Conservation (phyloP, 2,329 filamentous ascomycete genomes). For the Sarocladiaceae sp. region DNA sequence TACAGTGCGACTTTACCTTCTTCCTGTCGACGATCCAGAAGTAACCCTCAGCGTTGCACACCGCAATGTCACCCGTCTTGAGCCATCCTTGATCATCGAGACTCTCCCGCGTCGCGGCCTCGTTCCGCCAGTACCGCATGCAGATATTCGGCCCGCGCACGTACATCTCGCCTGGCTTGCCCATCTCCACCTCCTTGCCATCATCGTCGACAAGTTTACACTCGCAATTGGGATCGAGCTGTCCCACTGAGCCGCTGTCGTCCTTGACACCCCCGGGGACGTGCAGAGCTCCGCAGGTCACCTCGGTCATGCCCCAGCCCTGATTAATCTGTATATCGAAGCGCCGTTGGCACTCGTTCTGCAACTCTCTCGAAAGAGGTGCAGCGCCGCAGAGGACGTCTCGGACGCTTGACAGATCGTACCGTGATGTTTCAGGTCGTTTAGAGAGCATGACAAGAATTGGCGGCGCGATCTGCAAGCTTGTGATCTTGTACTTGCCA, state of each 20-base stretch:
- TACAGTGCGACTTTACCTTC: slow-evolving; percentile 32
- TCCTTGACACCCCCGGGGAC: slow-evolving; percentile 30
- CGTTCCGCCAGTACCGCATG: slow-evolving; percentile 53
- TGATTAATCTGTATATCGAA: slow-evolving; percentile 37
- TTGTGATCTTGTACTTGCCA: slow-evolving; percentile 45
- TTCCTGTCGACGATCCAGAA: slow-evolving; percentile 44
- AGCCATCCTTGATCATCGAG: slow-evolving; percentile 49
- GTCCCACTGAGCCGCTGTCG: slow-evolving; percentile 42
- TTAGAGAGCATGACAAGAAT: slow-evolving; percentile 55
- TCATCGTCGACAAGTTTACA: slow-evolving; percentile 47
- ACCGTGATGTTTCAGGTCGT: slow-evolving; percentile 42
- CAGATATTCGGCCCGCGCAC: slow-evolving; percentile 50
- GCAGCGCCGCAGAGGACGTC: slow-evolving; percentile 46
- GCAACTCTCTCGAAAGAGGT: slow-evolving; percentile 36
- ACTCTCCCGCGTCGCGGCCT: slow-evolving; percentile 44
- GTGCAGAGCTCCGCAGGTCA: slow-evolving; percentile 34
- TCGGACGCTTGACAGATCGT: slow-evolving; percentile 45
- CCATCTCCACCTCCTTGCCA: slow-evolving; percentile 40
- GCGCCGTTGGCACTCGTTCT: slow-evolving; percentile 38
- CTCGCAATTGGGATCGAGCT: slow-evolving; percentile 47
- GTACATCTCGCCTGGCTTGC: slow-evolving; percentile 46
- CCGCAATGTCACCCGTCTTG: slow-evolving; percentile 52
- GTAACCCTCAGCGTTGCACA: slow-evolving; percentile 37
- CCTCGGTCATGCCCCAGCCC: slow-evolving; percentile 59
- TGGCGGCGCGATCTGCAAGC: slow-evolving; percentile 49